These are phyloP conservation scores for Mycena vitilis DNA, from an alignment of 768 basidiomycete genomes.

Conservation along the genomic window DNA sequence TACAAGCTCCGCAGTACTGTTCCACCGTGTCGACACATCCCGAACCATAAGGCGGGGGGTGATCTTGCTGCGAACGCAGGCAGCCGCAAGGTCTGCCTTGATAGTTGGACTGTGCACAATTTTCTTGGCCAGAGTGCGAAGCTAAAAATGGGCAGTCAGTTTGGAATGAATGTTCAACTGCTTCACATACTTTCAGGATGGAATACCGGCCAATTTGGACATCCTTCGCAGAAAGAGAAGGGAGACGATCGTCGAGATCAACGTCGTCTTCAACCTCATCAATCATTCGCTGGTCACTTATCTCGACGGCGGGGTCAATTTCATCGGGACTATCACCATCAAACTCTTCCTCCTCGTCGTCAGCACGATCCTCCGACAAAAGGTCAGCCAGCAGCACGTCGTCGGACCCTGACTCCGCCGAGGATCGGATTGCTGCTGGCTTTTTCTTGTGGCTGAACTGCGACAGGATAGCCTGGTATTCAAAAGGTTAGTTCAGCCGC, in stretches of 20 bases:
- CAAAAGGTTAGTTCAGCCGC: not conserved
- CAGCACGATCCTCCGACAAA: not conserved
- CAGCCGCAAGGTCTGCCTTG: constrained; percentile 30
- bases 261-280: constrained; percentile 24
- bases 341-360: constrained; percentile 24
- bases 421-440: not conserved
- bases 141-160: constrained; percentile 21
- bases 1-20: constrained; percentile 37
- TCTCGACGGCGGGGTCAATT: constrained; percentile 37
- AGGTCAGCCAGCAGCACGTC: no score
- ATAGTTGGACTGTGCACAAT: constrained; percentile 32
- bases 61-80: constrained; percentile 22
- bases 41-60: constrained; percentile 30
- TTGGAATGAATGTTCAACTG: not conserved
- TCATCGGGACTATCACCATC: constrained; percentile 32
- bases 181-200: constrained; percentile 25
- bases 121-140: constrained; percentile 36
- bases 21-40: constrained; percentile 42
- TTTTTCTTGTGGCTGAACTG: constrained; percentile 28
- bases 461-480: constrained; percentile 35
- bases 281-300: constrained; percentile 35
- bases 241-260: not conserved
- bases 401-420: constrained; percentile 18
- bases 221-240: constrained; percentile 17
- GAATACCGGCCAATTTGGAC: constrained; percentile 9